Base-by-base conservation (phyloP, 352 stramenopile species). In the Phytophthora fragariaefolia region DNA sequence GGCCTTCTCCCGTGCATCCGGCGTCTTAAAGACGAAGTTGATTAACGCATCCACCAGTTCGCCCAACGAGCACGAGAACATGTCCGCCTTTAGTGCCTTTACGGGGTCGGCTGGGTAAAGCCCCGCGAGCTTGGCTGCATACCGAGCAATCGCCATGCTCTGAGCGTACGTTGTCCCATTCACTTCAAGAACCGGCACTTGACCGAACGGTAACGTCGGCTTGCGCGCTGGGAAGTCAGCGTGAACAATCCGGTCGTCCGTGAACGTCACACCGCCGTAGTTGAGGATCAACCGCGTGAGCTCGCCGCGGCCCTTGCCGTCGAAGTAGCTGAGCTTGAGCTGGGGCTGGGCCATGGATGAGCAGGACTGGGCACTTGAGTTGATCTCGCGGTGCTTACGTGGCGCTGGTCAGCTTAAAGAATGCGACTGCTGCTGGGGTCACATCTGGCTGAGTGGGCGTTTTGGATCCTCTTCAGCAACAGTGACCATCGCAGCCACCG, bases 321-420 rank as follows among this genome's bases (percentile, higher is more conserved):
- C 58, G 50, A 92, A 91, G 77, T 92, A 94, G 20, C 68, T 84
- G 18, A 93, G 59, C 66, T 85, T 85, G 52, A 90, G 45, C 27
- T 76, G 48, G 6, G 56, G 57, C 42, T 71, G 62, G 43, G 45
- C 36, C 62, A 69, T 78, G 12, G 63, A n/a, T 18, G 36, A 8
- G 34, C 0, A 18, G 5, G 13, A 13, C 13, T 17, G 32, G 15
- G n/a, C 2, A 15, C 7, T 7, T 40, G 32, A 17, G 32, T 13
- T 67, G 46, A 22, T 48, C 9, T 20, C 4, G 38, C 9, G 30
- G 9, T 36, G 8, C 48, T 73, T 62, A 24, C 30, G 52, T 17
- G 23, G 23, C n/a, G 20, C n/a, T 22, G 57, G 61, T 34, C 5
- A 38, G 15, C 34, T 43, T 13, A 17, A 43, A 20, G 34, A n/a